Evolutionary conservation across 306 rosid genomes (phyloP).

Genomic region (Prunus mira): DNA sequence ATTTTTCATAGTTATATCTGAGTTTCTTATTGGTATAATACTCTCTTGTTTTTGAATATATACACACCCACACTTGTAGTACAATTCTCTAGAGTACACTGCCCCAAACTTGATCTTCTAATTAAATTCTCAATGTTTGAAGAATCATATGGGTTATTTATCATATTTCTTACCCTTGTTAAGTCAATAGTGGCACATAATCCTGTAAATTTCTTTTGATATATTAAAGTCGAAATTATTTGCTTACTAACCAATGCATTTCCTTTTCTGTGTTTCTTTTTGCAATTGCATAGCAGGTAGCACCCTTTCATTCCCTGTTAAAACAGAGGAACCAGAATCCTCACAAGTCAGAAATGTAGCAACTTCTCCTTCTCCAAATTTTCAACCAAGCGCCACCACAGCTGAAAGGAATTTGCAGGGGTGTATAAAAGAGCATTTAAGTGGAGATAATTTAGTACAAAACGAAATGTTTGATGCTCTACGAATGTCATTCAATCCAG

Average conservation of each 20-base stretch:
- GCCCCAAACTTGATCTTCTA: not conserved
- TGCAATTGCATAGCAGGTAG: constrained; percentile 6
- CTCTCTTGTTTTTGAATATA: too few relatives aligned
- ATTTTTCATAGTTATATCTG: not conserved
- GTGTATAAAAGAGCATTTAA: constrained; percentile 16
- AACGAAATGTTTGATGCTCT: constrained; percentile 23
- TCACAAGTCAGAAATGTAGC: constrained; percentile 1
- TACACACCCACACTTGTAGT: not conserved
- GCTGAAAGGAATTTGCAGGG: constrained; percentile 23
- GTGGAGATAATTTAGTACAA: constrained; percentile 2
- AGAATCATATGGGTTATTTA: not conserved
- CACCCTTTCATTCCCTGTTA: not conserved
- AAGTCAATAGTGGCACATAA: not conserved
- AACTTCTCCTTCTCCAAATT: constrained; percentile 14
- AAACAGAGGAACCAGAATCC: constrained; percentile 16
- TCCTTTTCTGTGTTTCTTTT: not conserved
- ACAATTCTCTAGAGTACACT: not conserved
- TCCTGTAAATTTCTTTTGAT: not conserved
- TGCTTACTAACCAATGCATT: too few relatives aligned
- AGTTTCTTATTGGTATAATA: too few relatives aligned
- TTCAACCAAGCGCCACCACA: constrained; percentile 10
- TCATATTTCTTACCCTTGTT: not conserved
- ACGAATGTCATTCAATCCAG: constrained; percentile 40
- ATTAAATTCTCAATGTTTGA: not conserved
- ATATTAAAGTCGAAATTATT: not conserved